phyloP scores from a whole-genome alignment of 2,329 filamentous ascomycete genomes.

The Plectosphaerella plurivora region DNA sequence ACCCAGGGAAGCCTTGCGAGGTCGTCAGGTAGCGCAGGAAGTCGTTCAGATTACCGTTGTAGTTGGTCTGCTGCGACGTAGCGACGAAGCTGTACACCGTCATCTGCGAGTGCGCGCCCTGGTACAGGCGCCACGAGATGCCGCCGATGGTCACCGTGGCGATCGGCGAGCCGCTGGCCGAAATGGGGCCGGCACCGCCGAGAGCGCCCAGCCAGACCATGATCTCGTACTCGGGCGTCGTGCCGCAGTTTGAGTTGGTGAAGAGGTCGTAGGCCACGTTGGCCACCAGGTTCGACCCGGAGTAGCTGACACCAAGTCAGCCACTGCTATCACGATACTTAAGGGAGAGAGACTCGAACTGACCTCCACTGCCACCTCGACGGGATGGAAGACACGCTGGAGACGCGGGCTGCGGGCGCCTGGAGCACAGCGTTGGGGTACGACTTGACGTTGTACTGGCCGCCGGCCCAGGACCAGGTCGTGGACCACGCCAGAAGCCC shows the following conservation, averaged over 20 bases:
- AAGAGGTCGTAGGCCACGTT: slow-evolving; percentile 59
- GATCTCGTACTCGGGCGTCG: slow-evolving; percentile 38
- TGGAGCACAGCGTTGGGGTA: slow-evolving; percentile 37
- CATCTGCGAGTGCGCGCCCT: slow-evolving; percentile 50
- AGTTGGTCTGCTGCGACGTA: slow-evolving; percentile 36
- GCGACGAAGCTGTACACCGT: slow-evolving; percentile 52
- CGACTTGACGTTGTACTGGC: slow-evolving; percentile 34
- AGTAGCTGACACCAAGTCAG: slow-evolving; percentile 27
- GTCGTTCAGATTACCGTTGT: slow-evolving; percentile 47
- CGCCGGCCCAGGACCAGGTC: slow-evolving; percentile 35
- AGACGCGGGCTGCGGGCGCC: slow-evolving; percentile 28
- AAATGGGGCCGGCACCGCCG: slow-evolving; percentile 22
- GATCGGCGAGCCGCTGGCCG: slow-evolving; percentile 43
- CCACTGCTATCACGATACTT: not conserved
- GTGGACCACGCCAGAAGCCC: slow-evolving; percentile 34
- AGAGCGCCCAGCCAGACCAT: slow-evolving; percentile 18
- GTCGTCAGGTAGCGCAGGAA: slow-evolving; percentile 50
- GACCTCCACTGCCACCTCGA: slow-evolving; percentile 29
- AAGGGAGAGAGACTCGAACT: not conserved
- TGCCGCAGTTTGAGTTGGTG: slow-evolving; percentile 38
- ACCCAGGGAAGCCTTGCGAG: slow-evolving; percentile 38
- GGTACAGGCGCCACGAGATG: slow-evolving; percentile 48
- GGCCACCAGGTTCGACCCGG: slow-evolving; percentile 41
- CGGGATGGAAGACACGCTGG: slow-evolving; percentile 26
- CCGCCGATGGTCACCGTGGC: slow-evolving; percentile 50